Evolutionary conservation across 228 moss, liverwort and hornwort species (phyloP).

Genomic region (Sphagnum fallax): DNA sequence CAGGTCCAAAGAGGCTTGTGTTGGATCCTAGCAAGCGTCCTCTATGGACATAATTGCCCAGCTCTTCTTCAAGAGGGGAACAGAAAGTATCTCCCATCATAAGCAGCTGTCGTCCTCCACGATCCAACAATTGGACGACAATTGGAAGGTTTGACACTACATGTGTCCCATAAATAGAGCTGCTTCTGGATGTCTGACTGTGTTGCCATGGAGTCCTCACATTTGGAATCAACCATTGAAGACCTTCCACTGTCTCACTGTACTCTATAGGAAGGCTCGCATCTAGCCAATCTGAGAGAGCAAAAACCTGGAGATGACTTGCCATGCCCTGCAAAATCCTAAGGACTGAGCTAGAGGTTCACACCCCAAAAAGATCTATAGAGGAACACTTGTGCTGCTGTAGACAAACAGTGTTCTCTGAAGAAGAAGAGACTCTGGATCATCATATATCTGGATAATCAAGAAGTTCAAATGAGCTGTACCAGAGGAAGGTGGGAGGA

Average conservation of each 20-base stretch:
- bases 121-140: conserved; percentile 26
- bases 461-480: too few relatives aligned
- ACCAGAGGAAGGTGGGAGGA: too few relatives aligned
- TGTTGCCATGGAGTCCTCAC: conserved; percentile 67
- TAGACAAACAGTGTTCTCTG: too few relatives aligned
- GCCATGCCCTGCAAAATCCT: conserved; percentile 55
- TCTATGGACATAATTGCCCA: conserved; percentile 2
- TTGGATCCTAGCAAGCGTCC: conserved; percentile 51
- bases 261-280: conserved; percentile 75
- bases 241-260: conserved; percentile 58
- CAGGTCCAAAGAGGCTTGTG: conserved; percentile 54
- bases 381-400: too few relatives aligned
- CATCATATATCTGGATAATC: too few relatives aligned
- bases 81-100: too few relatives aligned
- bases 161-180: conserved; percentile 1
- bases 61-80: background rate
- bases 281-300: conserved; percentile 71
- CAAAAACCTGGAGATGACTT: conserved; percentile 79
- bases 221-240: conserved; percentile 84
- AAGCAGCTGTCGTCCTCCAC: conserved; percentile 21
- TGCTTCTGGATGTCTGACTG: conserved; percentile 10
- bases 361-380: too few relatives aligned
- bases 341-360: too few relatives aligned
- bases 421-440: too few relatives aligned
- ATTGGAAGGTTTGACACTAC: conserved; percentile 3